Evolutionary conservation across 345 rosid species (phyloP), one percentile per base, ranked within the genome.

Genomic region (Heritiera littoralis): DNA sequence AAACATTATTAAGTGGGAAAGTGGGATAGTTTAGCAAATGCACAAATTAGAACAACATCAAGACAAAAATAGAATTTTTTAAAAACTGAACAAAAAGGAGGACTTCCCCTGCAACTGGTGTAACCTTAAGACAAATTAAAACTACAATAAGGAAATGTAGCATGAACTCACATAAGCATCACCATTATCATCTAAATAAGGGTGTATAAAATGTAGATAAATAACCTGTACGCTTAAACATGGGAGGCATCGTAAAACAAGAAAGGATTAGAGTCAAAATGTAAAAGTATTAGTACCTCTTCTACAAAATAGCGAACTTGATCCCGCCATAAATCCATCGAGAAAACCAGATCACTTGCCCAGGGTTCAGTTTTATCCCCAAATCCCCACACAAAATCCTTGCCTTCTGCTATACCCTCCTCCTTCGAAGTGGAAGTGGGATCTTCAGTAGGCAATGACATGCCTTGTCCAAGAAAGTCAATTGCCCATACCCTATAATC

Each of bases 391-490:
- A 85, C 46, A 7, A 72, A 43, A 77, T 83, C 74, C 52, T 79
- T 79, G 58, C 68, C 69, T 70, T 58, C 68, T 12, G 66, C 23
- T 32, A 30, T 9, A 46, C 13, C 63, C 30, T 56, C 80, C 14
- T 56, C 67, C 45, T 78, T 23, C 30, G 86, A 86, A 4, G 43
- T 7, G 32, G 79, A 77, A 65, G 98, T 90, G 48, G 98, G 99
- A 81, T 96, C 86, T 83, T 92, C 95, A 80, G 80, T 66, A 0
- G 98, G 97, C 72, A 96, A 86, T 5, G 97, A 93, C 86, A 85
- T 81, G 75, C 99, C 98, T 82, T 93, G 99, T 6, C 99, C 99
- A 5, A 96, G 90, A 87, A 96, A 96, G 88, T 96, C 99, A 58
- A 92, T 85, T 7, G 99, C 97, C 96, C 95, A 96, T n/a, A 92